Conservation (phyloP, 2,329 filamentous ascomycete species). For the Diplodia intermedia region DNA sequence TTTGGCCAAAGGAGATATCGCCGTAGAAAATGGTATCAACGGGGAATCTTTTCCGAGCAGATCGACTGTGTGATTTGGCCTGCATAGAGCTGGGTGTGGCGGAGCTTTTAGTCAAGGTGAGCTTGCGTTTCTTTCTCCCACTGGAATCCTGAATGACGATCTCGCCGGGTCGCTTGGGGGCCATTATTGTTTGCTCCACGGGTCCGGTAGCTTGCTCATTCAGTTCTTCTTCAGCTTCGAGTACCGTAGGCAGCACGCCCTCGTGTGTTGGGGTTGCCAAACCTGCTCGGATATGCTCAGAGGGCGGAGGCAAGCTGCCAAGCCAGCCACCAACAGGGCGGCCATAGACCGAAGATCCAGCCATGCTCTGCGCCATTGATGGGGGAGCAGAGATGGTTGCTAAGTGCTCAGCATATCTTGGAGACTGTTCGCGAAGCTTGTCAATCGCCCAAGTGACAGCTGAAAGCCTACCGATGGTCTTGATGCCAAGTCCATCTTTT, state of each 20-base stretch:
- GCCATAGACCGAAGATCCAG: conserved; percentile 6
- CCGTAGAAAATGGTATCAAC: conserved; percentile 47
- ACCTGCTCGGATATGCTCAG: background rate
- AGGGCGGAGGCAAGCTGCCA: conserved; percentile 32
- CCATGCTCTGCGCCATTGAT: conserved; percentile 12
- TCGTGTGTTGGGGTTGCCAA: background rate
- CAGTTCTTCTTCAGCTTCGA: background rate
- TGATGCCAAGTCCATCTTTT: conserved; percentile 64
- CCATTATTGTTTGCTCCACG: background rate
- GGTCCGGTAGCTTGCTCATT: background rate
- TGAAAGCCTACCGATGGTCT: conserved; percentile 63
- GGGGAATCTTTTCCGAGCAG: conserved; percentile 32
- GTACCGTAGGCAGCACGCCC: background rate
- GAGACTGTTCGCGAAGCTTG: conserved; percentile 62
- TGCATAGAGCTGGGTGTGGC: conserved; percentile 21
- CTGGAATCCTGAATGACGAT: conserved; percentile 38
- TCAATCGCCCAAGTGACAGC: conserved; percentile 65
- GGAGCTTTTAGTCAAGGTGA: conserved; percentile 38
- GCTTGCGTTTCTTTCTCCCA: conserved; percentile 46
- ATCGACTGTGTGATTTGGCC: too few relatives aligned
- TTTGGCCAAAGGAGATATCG: conserved; percentile 12
- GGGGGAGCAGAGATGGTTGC: background rate
- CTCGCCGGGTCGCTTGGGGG: conserved; percentile 36
- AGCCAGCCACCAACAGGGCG: conserved; percentile 2
- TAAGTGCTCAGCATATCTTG: conserved; percentile 51